Percentiles rank a stretch among this genome's conserved stretches.
These are phyloP conservation scores for Zychaea mexicana DNA, from an alignment of 371 early-diverging fungal genomes.

Conservation along the genomic window DNA sequence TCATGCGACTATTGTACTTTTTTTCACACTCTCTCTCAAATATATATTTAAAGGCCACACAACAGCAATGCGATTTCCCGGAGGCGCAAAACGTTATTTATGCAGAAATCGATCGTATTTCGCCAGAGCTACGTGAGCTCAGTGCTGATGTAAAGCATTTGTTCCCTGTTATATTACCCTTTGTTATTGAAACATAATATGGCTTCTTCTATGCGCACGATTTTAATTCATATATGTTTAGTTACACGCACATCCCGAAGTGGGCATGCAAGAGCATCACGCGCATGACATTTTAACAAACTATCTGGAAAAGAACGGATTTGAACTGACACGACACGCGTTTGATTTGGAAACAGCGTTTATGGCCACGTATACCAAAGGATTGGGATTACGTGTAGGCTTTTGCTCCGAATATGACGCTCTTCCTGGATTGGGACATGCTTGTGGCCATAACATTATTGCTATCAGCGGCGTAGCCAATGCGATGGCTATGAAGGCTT, in stretches of 20 bases:
- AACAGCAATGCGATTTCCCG: too few relatives aligned
- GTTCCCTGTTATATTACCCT: too few relatives aligned
- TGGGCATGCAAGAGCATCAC: constrained; percentile 56
- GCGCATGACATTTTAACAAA: constrained; percentile 58
- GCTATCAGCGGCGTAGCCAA: constrained; percentile 70
- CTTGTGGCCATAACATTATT: constrained; percentile 72
- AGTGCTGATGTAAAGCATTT: background rate
- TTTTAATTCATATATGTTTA: too few relatives aligned
- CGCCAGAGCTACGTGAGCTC: background rate
- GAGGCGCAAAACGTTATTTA: background rate
- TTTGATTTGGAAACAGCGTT: constrained; percentile 67
- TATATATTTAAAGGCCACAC: too few relatives aligned
- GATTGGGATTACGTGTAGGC: constrained; percentile 43
- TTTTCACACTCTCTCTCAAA: too few relatives aligned
- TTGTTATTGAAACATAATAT: too few relatives aligned
- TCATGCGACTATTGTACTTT: too few relatives aligned
- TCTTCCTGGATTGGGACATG: constrained; percentile 63
- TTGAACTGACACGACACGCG: constrained; percentile 54
- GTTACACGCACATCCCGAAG: constrained; percentile 64
- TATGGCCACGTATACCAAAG: constrained; percentile 53
- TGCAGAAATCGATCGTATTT: background rate
- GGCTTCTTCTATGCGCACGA: too few relatives aligned
- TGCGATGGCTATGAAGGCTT: constrained; percentile 59
- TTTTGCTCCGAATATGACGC: constrained; percentile 71
- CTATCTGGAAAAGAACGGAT: constrained; percentile 59